phyloP scores from a whole-genome alignment of 1,284 basidiomycete species.

The Mycena citricolor region DNA sequence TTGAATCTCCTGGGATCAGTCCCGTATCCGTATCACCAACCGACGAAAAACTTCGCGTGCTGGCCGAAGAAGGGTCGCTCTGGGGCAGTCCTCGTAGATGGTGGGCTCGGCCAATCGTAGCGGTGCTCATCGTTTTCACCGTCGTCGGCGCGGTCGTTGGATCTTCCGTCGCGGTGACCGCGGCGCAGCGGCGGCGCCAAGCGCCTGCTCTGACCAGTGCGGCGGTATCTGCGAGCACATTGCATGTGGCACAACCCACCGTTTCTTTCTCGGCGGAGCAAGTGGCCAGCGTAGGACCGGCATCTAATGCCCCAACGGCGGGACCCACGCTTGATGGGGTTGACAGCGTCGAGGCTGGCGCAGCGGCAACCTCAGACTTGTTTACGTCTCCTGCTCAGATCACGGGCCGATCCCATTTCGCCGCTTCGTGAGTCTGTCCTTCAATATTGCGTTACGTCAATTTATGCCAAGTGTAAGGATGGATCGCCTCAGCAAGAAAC shows the following conservation, averaged over 20 bases:
- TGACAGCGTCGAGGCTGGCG: conserved; percentile 6
- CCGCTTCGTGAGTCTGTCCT: too few relatives aligned
- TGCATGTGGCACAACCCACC: too few relatives aligned
- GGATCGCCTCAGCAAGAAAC: not conserved
- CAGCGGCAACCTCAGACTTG: too few relatives aligned
- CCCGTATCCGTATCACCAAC: conserved; percentile 15
- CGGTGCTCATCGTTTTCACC: conserved; percentile 38
- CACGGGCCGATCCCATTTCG: too few relatives aligned
- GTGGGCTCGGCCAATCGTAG: conserved; percentile 27
- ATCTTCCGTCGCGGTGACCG: conserved; percentile 58
- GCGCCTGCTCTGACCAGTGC: not conserved
- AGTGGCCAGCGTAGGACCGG: too few relatives aligned
- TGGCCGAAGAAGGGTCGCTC: conserved; percentile 27
- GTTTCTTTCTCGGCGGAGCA: too few relatives aligned
- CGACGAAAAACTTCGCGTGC: conserved; percentile 22
- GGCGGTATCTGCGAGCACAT: too few relatives aligned
- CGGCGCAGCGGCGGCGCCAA: not conserved
- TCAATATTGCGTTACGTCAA: too few relatives aligned
- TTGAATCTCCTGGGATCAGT: conserved; percentile 9
- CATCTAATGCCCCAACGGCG: not conserved
- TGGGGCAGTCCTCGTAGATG: conserved; percentile 31
- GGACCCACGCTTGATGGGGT: not conserved
- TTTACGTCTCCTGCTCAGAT: too few relatives aligned
- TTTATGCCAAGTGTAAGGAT: not conserved
- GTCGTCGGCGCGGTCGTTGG: conserved; percentile 58